phyloP scores from a whole-genome alignment of 331 rosid genomes.

The Saraca asoca region DNA sequence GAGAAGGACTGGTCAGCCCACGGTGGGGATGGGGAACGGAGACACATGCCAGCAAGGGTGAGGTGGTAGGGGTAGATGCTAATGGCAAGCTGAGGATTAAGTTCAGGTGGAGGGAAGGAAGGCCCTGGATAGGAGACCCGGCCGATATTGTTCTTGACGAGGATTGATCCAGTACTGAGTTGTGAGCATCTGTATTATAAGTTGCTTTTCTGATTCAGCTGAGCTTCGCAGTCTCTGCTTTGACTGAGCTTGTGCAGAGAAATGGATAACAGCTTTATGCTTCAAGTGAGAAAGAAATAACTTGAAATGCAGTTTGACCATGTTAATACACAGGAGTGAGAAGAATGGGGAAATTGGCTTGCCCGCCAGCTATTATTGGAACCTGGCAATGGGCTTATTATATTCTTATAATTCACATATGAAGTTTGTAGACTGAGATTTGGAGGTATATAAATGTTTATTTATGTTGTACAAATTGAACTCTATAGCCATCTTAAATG shows the following conservation, averaged over 20 bases:
- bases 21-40: constrained; percentile 99
- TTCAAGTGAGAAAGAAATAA: constrained; percentile 24
- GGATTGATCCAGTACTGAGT: constrained; percentile 28
- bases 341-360: constrained; percentile 35
- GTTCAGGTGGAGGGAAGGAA: constrained; percentile 98
- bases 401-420: constrained; percentile 56
- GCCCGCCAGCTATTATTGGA: constrained; percentile 40
- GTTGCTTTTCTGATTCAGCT: constrained; percentile 40
- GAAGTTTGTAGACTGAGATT: constrained; percentile 59
- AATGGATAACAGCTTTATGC: constrained; percentile 28
- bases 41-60: constrained; percentile 91
- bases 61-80: constrained; percentile 89
- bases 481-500: constrained; percentile 37
- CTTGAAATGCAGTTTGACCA: constrained; percentile 38
- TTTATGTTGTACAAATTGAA: constrained; percentile 57
- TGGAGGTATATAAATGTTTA: constrained; percentile 58
- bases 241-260: constrained; percentile 40
- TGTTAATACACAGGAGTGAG: constrained; percentile 44
- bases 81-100: constrained; percentile 88
- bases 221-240: constrained; percentile 36
- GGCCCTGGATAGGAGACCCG: constrained; percentile 98
- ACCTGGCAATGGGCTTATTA: constrained; percentile 51
- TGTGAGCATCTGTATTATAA: constrained; percentile 36
- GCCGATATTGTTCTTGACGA: constrained; percentile 83
- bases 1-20: constrained; percentile 79